These are phyloP conservation scores for Diutina siamensis DNA, from an alignment of 1,139 yeast species.

Conservation along the genomic window DNA sequence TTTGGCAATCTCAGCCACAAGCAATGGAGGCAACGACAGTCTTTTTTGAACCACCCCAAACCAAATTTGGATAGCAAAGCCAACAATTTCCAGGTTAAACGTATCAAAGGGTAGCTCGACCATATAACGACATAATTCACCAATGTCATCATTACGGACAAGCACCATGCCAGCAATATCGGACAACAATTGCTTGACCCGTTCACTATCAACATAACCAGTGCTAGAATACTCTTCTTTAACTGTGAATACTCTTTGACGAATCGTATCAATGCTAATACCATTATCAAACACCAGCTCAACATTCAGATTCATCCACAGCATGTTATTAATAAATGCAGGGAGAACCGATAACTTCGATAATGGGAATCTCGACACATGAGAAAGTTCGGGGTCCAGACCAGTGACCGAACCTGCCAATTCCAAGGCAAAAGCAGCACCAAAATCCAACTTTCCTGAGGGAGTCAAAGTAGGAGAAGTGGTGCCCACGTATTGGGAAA, in stretches of 20 bases:
- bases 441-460: constrained; percentile 44
- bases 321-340: constrained; percentile 30
- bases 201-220: neutral
- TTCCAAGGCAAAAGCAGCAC: constrained; percentile 82
- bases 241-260: constrained; percentile 9
- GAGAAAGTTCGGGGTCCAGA: constrained; percentile 44
- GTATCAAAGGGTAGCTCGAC: constrained; percentile 63
- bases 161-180: constrained; percentile 38
- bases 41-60: constrained; percentile 61
- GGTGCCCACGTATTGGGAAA: constrained; percentile 48
- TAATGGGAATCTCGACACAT: constrained; percentile 18
- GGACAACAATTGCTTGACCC: constrained; percentile 31
- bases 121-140: constrained; percentile 42
- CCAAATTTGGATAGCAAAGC: constrained; percentile 70
- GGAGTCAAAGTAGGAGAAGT: constrained; percentile 25
- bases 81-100: constrained; percentile 52
- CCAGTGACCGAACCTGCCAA: constrained; percentile 67
- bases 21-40: constrained; percentile 43
- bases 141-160: constrained; percentile 32
- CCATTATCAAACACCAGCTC: constrained; percentile 1
- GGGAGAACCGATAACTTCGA: constrained; percentile 73
- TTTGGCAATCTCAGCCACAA: constrained; percentile 57
- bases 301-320: constrained; percentile 2
- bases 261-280: constrained; percentile 11
- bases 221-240: constrained; percentile 9